Percentiles rank a stretch among this genome's conserved stretches.
phyloP scores from a whole-genome alignment of 805 yeast genomes.

The Starmera dryadoides region DNA sequence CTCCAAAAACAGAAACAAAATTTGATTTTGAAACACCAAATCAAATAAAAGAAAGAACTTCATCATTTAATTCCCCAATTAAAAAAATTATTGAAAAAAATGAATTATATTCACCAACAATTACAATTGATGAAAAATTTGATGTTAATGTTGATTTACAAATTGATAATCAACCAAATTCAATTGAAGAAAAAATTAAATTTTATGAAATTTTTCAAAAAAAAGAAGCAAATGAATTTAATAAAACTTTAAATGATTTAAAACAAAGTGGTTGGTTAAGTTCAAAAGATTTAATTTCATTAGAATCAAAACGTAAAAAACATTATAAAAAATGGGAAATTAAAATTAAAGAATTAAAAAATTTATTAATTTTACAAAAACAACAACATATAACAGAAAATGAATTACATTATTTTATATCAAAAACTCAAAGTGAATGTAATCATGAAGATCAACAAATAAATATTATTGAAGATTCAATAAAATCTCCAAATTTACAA shows the following conservation, averaged over 20 bases:
- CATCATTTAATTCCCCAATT: not conserved
- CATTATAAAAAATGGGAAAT: conserved; percentile 18
- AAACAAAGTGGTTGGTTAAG: conserved; percentile 20
- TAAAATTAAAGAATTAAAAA: conserved; percentile 10
- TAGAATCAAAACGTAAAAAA: conserved; percentile 12
- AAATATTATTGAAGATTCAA: not conserved
- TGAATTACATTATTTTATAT: not conserved
- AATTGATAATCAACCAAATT: conserved; percentile 8
- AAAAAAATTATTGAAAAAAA: not conserved
- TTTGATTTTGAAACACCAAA: conserved; percentile 1
- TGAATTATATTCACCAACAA: conserved; percentile 13
- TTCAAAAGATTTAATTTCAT: conserved; percentile 8
- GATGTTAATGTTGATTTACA: conserved; percentile 15
- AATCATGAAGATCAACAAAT: not conserved
- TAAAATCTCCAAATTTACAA: conserved; percentile 1
- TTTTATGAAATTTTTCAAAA: conserved; percentile 13
- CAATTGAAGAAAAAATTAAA: conserved; percentile 12
- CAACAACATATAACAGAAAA: not conserved
- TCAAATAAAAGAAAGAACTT: not conserved
- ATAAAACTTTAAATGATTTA: conserved; percentile 10
- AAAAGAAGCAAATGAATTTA: conserved; percentile 13
- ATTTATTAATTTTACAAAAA: not conserved
- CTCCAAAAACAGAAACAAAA: not conserved
- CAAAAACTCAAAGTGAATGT: not conserved
- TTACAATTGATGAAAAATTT: conserved; percentile 16